Percentiles rank a stretch among this genome's conserved stretches.
Evolutionary conservation across 2,329 filamentous ascomycete species (phyloP).

Genomic region (Epichloe bromicola): DNA sequence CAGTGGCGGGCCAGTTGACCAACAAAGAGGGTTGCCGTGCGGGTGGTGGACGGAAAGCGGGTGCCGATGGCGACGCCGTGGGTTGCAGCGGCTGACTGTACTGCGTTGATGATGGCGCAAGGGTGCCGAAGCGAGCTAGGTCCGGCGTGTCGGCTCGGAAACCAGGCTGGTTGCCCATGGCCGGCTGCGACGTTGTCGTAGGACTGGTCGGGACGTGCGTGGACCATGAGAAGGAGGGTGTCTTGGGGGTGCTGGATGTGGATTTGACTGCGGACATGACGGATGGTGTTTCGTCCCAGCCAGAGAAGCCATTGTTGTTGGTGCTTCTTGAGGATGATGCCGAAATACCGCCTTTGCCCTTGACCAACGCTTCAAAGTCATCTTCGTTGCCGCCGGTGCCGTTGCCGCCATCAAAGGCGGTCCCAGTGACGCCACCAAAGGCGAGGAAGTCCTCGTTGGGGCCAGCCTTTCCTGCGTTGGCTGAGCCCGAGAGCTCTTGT

Average conservation of each 20-base stretch:
- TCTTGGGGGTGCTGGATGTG: conserved; percentile 25
- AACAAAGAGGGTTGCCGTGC: conserved; percentile 17
- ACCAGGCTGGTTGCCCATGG: conserved; percentile 14
- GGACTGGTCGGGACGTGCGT: conserved; percentile 35
- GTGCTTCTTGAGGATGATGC: conserved; percentile 18
- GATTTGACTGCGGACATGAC: conserved; percentile 21
- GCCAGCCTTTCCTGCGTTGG: conserved; percentile 34
- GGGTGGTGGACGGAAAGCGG: conserved; percentile 15
- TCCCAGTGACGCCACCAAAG: conserved; percentile 54
- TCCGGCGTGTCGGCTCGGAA: conserved; percentile 49
- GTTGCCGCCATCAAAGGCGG: conserved; percentile 32
- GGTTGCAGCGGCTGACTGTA: conserved; percentile 49
- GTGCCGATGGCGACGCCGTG: conserved; percentile 15
- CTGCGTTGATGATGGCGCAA: conserved; percentile 48
- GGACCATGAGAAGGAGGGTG: conserved; percentile 50
- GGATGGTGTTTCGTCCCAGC: conserved; percentile 35
- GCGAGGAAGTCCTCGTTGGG: conserved; percentile 56
- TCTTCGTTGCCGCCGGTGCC: conserved; percentile 44
- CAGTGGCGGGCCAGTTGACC: conserved; percentile 37
- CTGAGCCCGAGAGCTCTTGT: conserved; percentile 60
- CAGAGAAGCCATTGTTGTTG: conserved; percentile 30
- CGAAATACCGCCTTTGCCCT: conserved; percentile 39
- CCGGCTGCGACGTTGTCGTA: conserved; percentile 17
- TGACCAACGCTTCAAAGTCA: conserved; percentile 83
- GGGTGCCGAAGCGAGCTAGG: conserved; percentile 38